Evolutionary conservation across 306 rosid genomes (phyloP).

Genomic region (Calophaca sinica): DNA sequence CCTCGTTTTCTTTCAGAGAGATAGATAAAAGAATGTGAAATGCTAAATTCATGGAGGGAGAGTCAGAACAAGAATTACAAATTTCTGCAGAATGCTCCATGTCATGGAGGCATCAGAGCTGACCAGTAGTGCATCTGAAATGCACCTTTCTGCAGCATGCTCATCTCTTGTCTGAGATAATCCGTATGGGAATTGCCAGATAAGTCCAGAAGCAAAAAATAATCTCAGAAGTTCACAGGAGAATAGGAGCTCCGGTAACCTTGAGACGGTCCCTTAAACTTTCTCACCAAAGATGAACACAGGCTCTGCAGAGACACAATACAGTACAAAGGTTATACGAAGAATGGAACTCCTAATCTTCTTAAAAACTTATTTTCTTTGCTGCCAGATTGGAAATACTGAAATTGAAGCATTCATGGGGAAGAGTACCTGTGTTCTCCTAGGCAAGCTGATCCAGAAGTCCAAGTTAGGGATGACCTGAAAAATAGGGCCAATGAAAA

Average conservation of each 20-base stretch:
- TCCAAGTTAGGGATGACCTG: slow-evolving; percentile 87
- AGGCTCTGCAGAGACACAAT: slow-evolving; percentile 60
- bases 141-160: slow-evolving; percentile 43
- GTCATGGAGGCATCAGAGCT: slow-evolving; percentile 44
- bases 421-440: slow-evolving; percentile 67
- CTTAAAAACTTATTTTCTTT: slow-evolving; percentile 21
- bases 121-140: slow-evolving; percentile 43
- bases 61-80: slow-evolving; percentile 37
- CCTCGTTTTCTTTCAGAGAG: slow-evolving; percentile 17
- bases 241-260: slow-evolving; percentile 81
- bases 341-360: slow-evolving; percentile 24
- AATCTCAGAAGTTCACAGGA: slow-evolving; percentile 77
- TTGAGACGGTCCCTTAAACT: slow-evolving; percentile 73
- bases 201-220: slow-evolving; percentile 40
- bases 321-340: slow-evolving; percentile 22
- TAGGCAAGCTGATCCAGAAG: slow-evolving; percentile 82
- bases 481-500: slow-evolving; percentile 42
- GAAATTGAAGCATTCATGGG: slow-evolving; percentile 36
- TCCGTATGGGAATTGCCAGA: slow-evolving; percentile 45
- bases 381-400: slow-evolving; percentile 35
- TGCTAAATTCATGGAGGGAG: slow-evolving; percentile 44
- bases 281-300: slow-evolving; percentile 66
- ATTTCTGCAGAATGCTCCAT: slow-evolving; percentile 39
- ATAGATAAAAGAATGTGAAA: slow-evolving; percentile 37
- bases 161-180: slow-evolving; percentile 43